Evolutionary conservation across 768 basidiomycete genomes (phyloP), one percentile per base, ranked within the genome.

Genomic region (Kwoniella europaea): DNA sequence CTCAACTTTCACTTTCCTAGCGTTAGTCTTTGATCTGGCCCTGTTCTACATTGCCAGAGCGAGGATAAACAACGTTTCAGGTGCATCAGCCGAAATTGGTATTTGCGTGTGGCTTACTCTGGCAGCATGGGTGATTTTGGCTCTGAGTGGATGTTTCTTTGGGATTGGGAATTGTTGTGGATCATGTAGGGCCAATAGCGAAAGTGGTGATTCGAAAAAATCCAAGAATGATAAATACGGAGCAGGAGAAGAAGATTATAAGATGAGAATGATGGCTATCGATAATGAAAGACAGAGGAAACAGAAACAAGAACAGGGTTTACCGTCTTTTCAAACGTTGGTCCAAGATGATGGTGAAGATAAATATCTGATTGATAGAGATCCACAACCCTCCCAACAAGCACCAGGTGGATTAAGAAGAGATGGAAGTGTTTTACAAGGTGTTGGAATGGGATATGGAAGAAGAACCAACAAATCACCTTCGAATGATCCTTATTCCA

Each of bases 21-120:
- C 95, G 4, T 95, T 98, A 84, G 88, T 96, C 42, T 94, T 98
- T 83, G 97, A 99, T 83, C 84, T 98, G 68, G 91, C 88, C 74
- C 85, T 97, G 68, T 98, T 98, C 85, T 93, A 92, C 86, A 84
- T 96, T 67, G 92, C 92, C 68, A 94, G 91, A 79, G 85, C 91
- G 55, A 89, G 94, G 64, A 91, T 99, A 82, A 91, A 92, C 81
- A 71, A 77, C 18, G 87, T 89, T n/a, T 75, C 86, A 4, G 90
- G 93, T 20, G 94, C 92, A 5, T 86, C 86, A 0, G 94, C 96
- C 0, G 84, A 86, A 20, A 91, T 95, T 9, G 95, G 95, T n/a
- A 90, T 65, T 13, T 74, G 71, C 24, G 80, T 83, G 5, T 83
- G 82, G 82, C 60, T 83, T 24, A 79, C 77, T 0, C 71, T 83